Percentiles rank a stretch among this genome's conserved stretches.
Evolutionary conservation across 345 rosid species (phyloP).

Genomic region (Syzygium aromaticum): DNA sequence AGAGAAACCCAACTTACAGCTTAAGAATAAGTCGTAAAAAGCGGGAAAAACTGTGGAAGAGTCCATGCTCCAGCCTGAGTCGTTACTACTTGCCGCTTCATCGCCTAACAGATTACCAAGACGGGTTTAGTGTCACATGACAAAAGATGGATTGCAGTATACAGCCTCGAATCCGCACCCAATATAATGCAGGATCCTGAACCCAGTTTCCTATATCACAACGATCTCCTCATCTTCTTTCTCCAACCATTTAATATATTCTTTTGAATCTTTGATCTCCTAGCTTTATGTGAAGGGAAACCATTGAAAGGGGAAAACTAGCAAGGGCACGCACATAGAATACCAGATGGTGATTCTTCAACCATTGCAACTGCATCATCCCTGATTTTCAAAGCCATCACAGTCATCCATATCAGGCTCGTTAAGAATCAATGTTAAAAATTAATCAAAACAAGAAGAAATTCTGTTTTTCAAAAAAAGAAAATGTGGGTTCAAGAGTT

Average conservation of each 20-base stretch:
- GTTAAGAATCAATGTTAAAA: slow-evolving; percentile 20
- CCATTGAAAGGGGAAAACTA: neutral
- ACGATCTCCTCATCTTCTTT: neutral
- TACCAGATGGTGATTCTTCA: slow-evolving; percentile 76
- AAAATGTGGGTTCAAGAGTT: too few species aligned
- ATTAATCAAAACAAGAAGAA: too few species aligned
- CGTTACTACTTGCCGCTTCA: slow-evolving; percentile 56
- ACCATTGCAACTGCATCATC: slow-evolving; percentile 84
- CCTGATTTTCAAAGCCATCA: slow-evolving; percentile 37
- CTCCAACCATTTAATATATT: neutral
- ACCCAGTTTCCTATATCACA: neutral
- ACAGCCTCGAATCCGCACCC: neutral
- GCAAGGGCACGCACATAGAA: neutral
- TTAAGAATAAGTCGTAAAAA: neutral
- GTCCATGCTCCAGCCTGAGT: slow-evolving; percentile 79
- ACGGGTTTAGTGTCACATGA: neutral
- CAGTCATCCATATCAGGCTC: slow-evolving; percentile 89
- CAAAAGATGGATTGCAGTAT: neutral
- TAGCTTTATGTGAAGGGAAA: neutral
- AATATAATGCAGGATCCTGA: neutral
- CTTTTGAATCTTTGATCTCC: neutral
- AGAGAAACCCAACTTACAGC: slow-evolving; percentile 13
- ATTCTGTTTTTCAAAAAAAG: too few species aligned
- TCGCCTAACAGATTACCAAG: slow-evolving; percentile 38
- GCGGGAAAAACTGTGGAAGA: slow-evolving; percentile 39